Conservation (phyloP, 805 yeast genomes). For the Saturnispora zaruensis region DNA sequence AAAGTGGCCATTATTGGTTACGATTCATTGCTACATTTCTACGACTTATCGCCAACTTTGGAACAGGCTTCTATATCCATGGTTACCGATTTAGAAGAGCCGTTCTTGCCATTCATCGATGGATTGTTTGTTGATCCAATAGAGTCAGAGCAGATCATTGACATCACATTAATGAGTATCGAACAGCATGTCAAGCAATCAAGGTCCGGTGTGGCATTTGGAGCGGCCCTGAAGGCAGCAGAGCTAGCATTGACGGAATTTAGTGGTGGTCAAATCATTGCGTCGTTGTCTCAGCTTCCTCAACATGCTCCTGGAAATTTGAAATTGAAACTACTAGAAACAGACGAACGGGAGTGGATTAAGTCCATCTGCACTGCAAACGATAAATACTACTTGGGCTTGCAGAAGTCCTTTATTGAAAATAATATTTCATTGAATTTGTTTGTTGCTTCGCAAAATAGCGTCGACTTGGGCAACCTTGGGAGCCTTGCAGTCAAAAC, state of each 20-base stretch:
- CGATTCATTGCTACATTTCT: constrained; percentile 66
- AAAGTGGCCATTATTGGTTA: constrained; percentile 67
- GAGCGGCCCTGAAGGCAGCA: constrained; percentile 71
- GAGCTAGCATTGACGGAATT: constrained; percentile 46
- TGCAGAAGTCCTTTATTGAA: constrained; percentile 48
- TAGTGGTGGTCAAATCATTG: constrained; percentile 81
- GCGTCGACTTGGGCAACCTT: constrained; percentile 65
- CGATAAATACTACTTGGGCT: constrained; percentile 49
- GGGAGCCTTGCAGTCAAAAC: constrained; percentile 55
- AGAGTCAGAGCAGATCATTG: constrained; percentile 55
- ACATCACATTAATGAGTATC: constrained; percentile 54
- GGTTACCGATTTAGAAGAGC: constrained; percentile 63
- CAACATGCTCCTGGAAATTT: constrained; percentile 73
- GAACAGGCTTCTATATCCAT: constrained; percentile 51
- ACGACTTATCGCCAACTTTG: constrained; percentile 49
- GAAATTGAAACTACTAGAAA: constrained; percentile 31
- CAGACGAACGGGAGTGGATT: constrained; percentile 33
- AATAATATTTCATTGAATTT: constrained; percentile 69
- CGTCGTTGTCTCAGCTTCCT: constrained; percentile 62
- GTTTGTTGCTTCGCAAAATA: constrained; percentile 53
- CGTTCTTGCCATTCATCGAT: constrained; percentile 68
- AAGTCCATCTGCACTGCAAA: constrained; percentile 49
- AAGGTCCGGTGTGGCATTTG: constrained; percentile 59
- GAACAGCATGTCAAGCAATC: constrained; percentile 38
- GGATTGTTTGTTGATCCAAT: constrained; percentile 78